Evolutionary conservation across 139 green algal species (phyloP), one percentile per base, ranked within the genome.

Genomic region (Eudorina sp.): DNA sequence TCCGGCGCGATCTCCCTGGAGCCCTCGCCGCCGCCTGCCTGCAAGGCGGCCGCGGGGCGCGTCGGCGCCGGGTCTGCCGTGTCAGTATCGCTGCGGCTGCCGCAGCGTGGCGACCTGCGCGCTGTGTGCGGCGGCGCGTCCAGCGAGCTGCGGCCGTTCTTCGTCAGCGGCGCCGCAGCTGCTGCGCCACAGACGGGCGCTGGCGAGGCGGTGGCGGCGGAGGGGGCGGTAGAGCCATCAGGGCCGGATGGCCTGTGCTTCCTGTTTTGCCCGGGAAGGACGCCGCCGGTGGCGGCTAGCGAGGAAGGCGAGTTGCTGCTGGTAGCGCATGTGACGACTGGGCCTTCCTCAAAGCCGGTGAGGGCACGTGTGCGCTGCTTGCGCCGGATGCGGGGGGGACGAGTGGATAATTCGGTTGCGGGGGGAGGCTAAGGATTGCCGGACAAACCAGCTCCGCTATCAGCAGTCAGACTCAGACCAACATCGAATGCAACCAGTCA

Each of bases 1-100:
- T 46, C 80, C 7, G 80, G 80, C 41, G 23, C 19, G 62, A 78
- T 87, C 19, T 13, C 64, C 45, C 48, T 87, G 21, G 62, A 87
- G 1, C 81, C 81, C 0, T 4, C 81, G 64, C 46, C 16, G 45
- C 64, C 60, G 36, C 4, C 62, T 29, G 51, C 66, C 66, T 45
- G 64, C 13, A 31, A 62, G 18, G 46, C 81, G 8, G 62, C 81
- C 31, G 45, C 64, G 0, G 43, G 45, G 19, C 81, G 64, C 29
- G 60, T 86, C 6, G 29, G 29, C 41, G 43, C 1, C 60, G 80
- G 60, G 36, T n/a, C 23, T 40, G 55, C 78, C 14, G 60, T 73
- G 2, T 31, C 29, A 4, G 1, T 86, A 29, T 27, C 19, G 0
- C 29, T 85, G 36, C 11, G 55, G 21, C 78, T 85, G 38, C 58